Evolutionary conservation across 2,329 filamentous ascomycete species (phyloP), one percentile per base, ranked within the genome.

Genomic region (Volutella citrinella): DNA sequence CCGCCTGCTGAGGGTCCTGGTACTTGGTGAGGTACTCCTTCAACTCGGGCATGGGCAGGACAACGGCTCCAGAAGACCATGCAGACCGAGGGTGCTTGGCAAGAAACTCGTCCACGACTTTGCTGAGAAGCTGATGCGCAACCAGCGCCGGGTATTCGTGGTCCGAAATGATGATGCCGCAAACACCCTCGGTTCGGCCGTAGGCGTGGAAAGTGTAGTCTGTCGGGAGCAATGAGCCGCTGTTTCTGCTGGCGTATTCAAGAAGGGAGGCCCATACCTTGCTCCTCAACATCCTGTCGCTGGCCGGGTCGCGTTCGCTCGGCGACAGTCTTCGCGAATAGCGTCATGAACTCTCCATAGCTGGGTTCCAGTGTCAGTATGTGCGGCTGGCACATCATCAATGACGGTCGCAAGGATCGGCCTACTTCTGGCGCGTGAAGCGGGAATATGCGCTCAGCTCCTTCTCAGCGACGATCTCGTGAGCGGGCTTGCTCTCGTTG

Each of bases 271-370:
- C 8, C 43, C 60, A 45, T 67, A 81, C 81, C 80, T 69, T 89
- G 78, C 63, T 93, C 81, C 65, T 94, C 84, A 36, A 95, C 82
- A 59, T 89, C 87, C 64, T 94, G 86, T 59, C 87, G 75, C 64
- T 89, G 81, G 35, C 85, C 88, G n/a, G 83, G 78, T 40, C 73
- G 72, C 41, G 88, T 95, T 52, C 87, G 77, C 66, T 94, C 87
- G 42, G 91, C 91, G 30, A 96, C 84, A 13, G 85, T 91, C 65
- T 87, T 87, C 63, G 80, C 78, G 69, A 94, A 91, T 54, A 95
- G 71, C 36, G 80, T 84, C 81, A 95, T 87, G 72, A 94, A 79
- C 49, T 76, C 69, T 57, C 66, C 70, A 70, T 73, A 64, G 48
- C 61, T 65, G 32, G 19, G 30, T 10, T 30, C 19, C 23, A 22